A percentile compares a stretch with the other conserved stretches of the same genome.
Conservation (phyloP, 805 yeast genomes). For the Candida schatavii region DNA sequence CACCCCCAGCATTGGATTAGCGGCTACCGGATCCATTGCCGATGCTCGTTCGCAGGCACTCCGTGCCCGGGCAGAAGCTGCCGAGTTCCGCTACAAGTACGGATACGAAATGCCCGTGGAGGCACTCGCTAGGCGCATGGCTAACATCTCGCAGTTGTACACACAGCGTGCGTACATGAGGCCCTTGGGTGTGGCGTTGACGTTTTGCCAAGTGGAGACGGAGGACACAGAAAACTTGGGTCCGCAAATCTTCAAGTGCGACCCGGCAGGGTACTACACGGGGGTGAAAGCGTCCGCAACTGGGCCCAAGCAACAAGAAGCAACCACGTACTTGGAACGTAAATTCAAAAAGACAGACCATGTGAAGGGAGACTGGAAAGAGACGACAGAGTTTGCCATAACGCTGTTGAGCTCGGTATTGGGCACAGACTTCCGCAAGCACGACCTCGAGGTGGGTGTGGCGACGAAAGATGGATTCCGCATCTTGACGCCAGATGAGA, state of each 20-base stretch:
- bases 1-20: slow-evolving; percentile 79
- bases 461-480: slow-evolving; percentile 74
- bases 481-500: slow-evolving; percentile 75
- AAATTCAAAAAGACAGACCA: slow-evolving; percentile 69
- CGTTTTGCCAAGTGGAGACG: slow-evolving; percentile 72
- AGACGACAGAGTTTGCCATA: slow-evolving; percentile 86
- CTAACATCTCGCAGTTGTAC: slow-evolving; percentile 90
- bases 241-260: slow-evolving; percentile 87
- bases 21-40: slow-evolving; percentile 93
- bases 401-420: slow-evolving; percentile 80
- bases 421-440: slow-evolving; percentile 90
- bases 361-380: slow-evolving; percentile 81
- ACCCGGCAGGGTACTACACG: slow-evolving; percentile 95
- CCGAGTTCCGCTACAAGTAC: slow-evolving; percentile 89
- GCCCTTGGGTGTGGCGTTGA: slow-evolving; percentile 92
- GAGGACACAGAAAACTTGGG: slow-evolving; percentile 63
- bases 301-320: slow-evolving; percentile 97
- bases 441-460: slow-evolving; percentile 90
- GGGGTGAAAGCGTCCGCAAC: slow-evolving; percentile 91
- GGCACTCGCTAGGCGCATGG: slow-evolving; percentile 89
- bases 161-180: slow-evolving; percentile 99
- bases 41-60: slow-evolving; percentile 90
- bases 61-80: slow-evolving; percentile 93
- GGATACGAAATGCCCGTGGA: slow-evolving; percentile 98
- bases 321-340: slow-evolving; percentile 85